Percentiles rank a stretch among this genome's conserved stretches.
These are phyloP conservation scores for Tolypocladium album DNA, from an alignment of 2,329 filamentous ascomycete species.

Conservation along the genomic window DNA sequence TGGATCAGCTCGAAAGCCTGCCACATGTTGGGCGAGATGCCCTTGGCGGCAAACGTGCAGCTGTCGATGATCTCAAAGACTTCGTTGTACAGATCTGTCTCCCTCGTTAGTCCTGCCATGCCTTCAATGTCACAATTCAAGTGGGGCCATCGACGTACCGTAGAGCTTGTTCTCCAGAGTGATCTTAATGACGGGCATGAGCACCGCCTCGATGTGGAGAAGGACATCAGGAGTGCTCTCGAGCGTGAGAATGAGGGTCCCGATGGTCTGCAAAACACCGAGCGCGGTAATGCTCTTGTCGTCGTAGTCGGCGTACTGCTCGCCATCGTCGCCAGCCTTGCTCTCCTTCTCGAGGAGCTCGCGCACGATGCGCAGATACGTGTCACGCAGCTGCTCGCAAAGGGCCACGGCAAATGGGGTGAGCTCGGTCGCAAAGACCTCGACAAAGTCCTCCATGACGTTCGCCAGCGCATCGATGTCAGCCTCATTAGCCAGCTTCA, in stretches of 20 bases:
- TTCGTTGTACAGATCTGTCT: conserved; percentile 85
- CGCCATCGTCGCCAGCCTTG: conserved; percentile 64
- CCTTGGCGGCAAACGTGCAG: conserved; percentile 95
- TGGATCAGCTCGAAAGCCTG: conserved; percentile 95
- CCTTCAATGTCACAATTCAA: conserved; percentile 7
- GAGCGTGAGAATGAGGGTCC: conserved; percentile 88
- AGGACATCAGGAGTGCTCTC: conserved; percentile 96
- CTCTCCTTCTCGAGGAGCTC: conserved; percentile 85
- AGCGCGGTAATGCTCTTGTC: conserved; percentile 98
- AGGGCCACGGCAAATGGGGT: conserved; percentile 95
- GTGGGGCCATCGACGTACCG: conserved; percentile 35
- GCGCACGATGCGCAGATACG: conserved; percentile 85
- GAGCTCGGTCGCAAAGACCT: conserved; percentile 93
- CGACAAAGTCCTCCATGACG: conserved; percentile 99
- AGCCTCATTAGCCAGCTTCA: conserved; percentile 95
- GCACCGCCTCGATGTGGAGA: conserved; percentile 82
- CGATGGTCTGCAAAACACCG: conserved; percentile 93
- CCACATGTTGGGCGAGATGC: conserved; percentile 96
- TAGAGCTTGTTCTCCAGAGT: conserved; percentile 98
- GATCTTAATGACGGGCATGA: conserved; percentile 95
- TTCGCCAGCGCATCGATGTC: conserved; percentile 96
- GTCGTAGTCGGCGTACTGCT: conserved; percentile 83
- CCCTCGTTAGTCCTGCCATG: background rate
- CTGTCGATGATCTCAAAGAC: conserved; percentile 99
- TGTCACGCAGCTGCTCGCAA: conserved; percentile 91